Evolutionary conservation across 305 asterid species (phyloP).

Genomic region (Fraxinus baroniana): DNA sequence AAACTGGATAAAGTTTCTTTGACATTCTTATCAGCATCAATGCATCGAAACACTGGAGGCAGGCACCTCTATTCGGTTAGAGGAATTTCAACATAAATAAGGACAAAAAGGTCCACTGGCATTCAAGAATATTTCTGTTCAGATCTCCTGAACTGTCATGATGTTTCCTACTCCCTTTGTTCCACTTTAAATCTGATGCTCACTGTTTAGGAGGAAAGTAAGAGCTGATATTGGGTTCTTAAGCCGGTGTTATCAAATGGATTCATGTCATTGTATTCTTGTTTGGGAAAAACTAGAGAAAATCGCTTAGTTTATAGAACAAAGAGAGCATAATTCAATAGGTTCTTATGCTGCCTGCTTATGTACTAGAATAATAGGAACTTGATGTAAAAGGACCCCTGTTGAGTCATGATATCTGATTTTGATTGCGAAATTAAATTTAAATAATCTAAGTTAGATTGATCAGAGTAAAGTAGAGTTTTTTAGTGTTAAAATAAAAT

Average conservation of each 20-base stretch:
- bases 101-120: not conserved
- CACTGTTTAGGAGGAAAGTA: not conserved
- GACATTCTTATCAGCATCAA: constrained; percentile 1
- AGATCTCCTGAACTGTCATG: not conserved
- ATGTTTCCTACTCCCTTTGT: not conserved
- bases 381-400: not conserved
- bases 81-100: not conserved
- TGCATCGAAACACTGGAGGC: constrained; percentile 9
- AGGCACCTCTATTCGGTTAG: not conserved
- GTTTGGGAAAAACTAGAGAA: not conserved
- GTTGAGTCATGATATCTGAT: not conserved
- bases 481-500: not conserved
- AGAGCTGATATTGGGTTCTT: not conserved
- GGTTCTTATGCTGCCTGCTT: not conserved
- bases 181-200: not conserved
- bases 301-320: not conserved
- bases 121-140: not conserved
- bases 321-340: not conserved
- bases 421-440: not conserved
- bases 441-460: not conserved
- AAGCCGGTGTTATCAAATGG: not conserved
- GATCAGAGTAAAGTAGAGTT: not conserved
- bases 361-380: not conserved
- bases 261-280: not conserved
- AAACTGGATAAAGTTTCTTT: constrained; percentile 1